Evolutionary conservation across 75 land plant species (phyloP), one percentile per base, ranked within the genome.

Genomic region (Isoetes taiwanensis): DNA sequence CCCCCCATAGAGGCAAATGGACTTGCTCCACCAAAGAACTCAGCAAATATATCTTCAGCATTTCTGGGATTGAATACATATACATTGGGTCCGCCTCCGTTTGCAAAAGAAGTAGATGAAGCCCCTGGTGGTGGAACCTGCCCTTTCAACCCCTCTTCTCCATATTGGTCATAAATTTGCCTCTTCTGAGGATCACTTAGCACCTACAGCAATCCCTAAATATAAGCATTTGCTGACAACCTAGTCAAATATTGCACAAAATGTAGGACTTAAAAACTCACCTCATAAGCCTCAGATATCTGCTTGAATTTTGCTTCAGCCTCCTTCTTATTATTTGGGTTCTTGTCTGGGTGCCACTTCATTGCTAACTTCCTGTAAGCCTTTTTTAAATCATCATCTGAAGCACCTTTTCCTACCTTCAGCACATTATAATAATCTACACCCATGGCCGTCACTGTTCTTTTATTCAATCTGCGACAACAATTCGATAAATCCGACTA

Each of bases 1-100:
- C 62, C 28, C 2, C 57, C 68, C 39, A 37, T 34, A 24, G 32
- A 42, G 23, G 38, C 58, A 37, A 81, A 88, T 29, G 95, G 95
- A 52, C 77, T 84, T 5, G 66, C 28, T 41, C 76, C 68, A 0
- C 89, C 94, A 73, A 88, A 84, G 57, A 88, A 88, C 50, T 88
- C 95, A 1, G 95, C 90, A 73, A 88, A 88, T 3, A 88, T 79
- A 53, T 88, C 95, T 57, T 88, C 95, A 14, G 95, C 95, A 72
- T 84, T 78, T 52, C 95, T 66, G 27, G 89, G 89, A 54, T 78
- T 80, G 61, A 80, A 78, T 17, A 64, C 74, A 28, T 69, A 70
- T 3, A 50, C 66, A 34, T 72, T 57, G 2, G 66, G 50, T 0
- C 68, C 68, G 34, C 56, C 35, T 9, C 82, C 80, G 57, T 59